Evolutionary conservation across 75 land plant genomes (phyloP).

Genomic region (Chamaecyparis obtusa): DNA sequence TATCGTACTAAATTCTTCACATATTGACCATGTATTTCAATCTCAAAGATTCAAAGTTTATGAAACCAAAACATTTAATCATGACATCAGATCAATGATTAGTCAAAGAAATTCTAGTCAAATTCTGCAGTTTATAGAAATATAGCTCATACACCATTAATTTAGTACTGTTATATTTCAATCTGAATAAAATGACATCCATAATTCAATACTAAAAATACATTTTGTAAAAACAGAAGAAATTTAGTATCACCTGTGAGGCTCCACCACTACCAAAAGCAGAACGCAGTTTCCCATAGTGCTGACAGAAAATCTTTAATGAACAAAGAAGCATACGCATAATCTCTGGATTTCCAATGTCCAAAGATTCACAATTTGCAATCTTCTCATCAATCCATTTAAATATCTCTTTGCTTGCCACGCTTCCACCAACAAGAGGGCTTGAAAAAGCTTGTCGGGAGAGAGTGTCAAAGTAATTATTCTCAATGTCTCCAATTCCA

Average conservation of each 20-base stretch:
- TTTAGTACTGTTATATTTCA: not conserved
- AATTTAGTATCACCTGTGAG: conserved; percentile 28
- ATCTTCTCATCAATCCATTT: conserved; percentile 91
- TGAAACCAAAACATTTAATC: not conserved
- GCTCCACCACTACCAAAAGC: conserved; percentile 48
- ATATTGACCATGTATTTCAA: not conserved
- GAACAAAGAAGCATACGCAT: conserved; percentile 65
- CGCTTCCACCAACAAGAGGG: conserved; percentile 81
- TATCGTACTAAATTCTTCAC: not conserved
- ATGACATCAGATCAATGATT: not conserved
- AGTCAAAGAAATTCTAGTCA: not conserved
- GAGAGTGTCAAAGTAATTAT: conserved; percentile 40
- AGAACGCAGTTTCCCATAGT: conserved; percentile 95
- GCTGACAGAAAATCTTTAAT: conserved; percentile 78
- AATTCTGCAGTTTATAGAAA: not conserved
- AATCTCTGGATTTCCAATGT: conserved; percentile 33
- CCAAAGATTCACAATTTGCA: conserved; percentile 40
- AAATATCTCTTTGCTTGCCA: conserved; percentile 70
- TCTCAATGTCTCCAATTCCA: conserved; percentile 4
- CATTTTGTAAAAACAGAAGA: not conserved
- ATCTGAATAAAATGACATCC: not conserved
- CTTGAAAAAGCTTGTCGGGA: conserved; percentile 63
- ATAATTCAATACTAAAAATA: not conserved
- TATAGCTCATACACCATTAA: not conserved
- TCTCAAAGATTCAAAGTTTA: not conserved